Evolutionary conservation across 2,329 filamentous ascomycete species (phyloP).

Genomic region (Aspergillus calidoustus): DNA sequence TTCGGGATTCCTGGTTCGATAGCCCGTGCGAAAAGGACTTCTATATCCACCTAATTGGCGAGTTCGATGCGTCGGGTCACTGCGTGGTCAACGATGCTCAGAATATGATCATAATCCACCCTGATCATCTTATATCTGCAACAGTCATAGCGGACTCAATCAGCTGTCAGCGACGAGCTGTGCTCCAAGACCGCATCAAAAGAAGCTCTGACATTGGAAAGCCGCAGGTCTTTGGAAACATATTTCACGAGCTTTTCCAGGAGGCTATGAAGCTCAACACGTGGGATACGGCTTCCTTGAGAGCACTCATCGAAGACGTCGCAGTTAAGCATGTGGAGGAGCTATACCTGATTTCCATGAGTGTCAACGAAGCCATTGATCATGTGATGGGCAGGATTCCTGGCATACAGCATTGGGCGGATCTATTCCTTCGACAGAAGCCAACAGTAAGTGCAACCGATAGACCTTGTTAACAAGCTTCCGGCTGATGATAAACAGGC

Average conservation of each 20-base stretch:
- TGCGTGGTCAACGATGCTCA: constrained; percentile 83
- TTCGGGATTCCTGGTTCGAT: constrained; percentile 86
- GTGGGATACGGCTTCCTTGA: constrained; percentile 75
- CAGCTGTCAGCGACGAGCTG: constrained; percentile 84
- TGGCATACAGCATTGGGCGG: constrained; percentile 82
- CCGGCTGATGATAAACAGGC: constrained; percentile 44
- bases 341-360: constrained; percentile 83
- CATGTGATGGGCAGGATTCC: constrained; percentile 83
- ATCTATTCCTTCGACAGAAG: constrained; percentile 72
- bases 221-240: constrained; percentile 86
- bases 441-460: constrained; percentile 62
- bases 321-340: constrained; percentile 83
- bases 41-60: constrained; percentile 84
- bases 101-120: constrained; percentile 89
- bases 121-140: constrained; percentile 91
- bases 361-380: constrained; percentile 72
- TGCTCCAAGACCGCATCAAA: constrained; percentile 93
- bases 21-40: constrained; percentile 75
- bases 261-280: constrained; percentile 80
- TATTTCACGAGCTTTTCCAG: constrained; percentile 95
- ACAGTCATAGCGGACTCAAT: constrained; percentile 98
- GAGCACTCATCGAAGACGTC: constrained; percentile 67
- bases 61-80: constrained; percentile 70
- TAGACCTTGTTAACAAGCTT: background rate
- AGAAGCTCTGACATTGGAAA: constrained; percentile 79